Percentiles rank a stretch among this genome's conserved stretches.
Conservation (phyloP, 2,329 filamentous ascomycete species). For the Hawksworthiomyces lignivorus region DNA sequence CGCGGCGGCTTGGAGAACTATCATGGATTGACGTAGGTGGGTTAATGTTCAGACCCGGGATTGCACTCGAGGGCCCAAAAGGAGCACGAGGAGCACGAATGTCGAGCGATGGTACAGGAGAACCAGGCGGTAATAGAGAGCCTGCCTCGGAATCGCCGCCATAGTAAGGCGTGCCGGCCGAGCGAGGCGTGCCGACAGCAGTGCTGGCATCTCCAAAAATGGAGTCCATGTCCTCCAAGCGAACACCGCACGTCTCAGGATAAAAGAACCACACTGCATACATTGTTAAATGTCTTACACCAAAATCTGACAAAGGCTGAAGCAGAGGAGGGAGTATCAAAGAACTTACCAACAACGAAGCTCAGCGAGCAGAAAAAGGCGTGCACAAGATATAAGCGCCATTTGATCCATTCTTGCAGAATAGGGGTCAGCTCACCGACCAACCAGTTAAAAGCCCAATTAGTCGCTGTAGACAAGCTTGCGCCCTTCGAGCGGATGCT, state of each 20-base stretch:
- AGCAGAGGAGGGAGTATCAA: constrained; percentile 54
- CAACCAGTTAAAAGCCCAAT: constrained; percentile 98
- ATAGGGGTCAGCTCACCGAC: constrained; percentile 94
- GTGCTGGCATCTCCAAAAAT: constrained; percentile 92
- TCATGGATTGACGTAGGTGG: constrained; percentile 56
- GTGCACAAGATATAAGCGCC: constrained; percentile 90
- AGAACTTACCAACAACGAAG: constrained; percentile 83
- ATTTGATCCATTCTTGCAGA: constrained; percentile 83
- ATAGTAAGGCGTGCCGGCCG: constrained; percentile 71
- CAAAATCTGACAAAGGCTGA: not conserved
- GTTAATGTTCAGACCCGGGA: constrained; percentile 76
- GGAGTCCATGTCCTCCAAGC: constrained; percentile 92
- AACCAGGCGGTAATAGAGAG: constrained; percentile 70
- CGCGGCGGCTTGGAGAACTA: constrained; percentile 25
- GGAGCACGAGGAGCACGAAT: constrained; percentile 46
- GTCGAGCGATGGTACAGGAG: constrained; percentile 72
- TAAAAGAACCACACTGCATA: constrained; percentile 99
- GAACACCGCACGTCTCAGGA: constrained; percentile 90
- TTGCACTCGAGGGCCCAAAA: constrained; percentile 56
- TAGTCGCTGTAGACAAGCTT: constrained; percentile 89
- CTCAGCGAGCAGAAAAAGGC: constrained; percentile 94
- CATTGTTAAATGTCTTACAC: not conserved
- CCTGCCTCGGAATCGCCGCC: constrained; percentile 61
- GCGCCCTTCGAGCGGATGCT: constrained; percentile 97
- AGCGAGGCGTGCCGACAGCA: constrained; percentile 64